Percentiles rank a stretch among this genome's conserved stretches.
phyloP scores from a whole-genome alignment of 2,329 filamentous ascomycete species.

The Coniochaeta sp. region DNA sequence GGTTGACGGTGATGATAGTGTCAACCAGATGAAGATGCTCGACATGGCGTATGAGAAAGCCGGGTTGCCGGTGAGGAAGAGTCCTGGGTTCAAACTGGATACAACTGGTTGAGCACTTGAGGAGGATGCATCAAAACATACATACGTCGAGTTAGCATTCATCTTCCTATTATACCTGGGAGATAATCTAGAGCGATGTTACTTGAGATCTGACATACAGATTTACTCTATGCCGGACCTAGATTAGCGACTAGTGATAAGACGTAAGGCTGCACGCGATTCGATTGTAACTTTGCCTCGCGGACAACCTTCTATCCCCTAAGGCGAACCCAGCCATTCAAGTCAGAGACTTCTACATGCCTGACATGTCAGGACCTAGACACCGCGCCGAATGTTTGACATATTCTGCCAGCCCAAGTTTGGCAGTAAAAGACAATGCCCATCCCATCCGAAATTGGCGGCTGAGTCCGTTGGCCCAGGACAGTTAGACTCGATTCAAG shows the following conservation, averaged over 20 bases:
- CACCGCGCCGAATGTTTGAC: neutral
- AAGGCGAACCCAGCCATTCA: neutral
- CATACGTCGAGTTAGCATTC: too few species aligned
- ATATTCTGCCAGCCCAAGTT: neutral
- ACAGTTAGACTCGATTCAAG: neutral
- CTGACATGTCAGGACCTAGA: neutral
- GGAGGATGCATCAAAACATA: too few species aligned
- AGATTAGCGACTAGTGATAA: too few species aligned
- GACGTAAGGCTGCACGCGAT: too few species aligned
- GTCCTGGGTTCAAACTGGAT: neutral
- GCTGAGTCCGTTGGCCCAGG: neutral
- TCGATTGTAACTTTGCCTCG: neutral
- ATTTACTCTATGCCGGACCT: too few species aligned
- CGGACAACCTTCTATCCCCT: neutral
- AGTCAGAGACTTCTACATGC: neutral
- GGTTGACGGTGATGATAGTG: conserved; percentile 32
- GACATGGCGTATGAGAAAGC: conserved; percentile 37
- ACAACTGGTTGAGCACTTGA: neutral
- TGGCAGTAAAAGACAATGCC: too few species aligned
- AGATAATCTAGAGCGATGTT: neutral
- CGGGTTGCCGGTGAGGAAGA: conserved; percentile 7
- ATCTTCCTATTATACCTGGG: neutral
- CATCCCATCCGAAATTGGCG: neutral
- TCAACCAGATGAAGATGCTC: conserved; percentile 35
- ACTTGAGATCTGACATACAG: neutral